Base-by-base conservation (phyloP, 192 early-diverging fungal genomes). In the Coemansia pectinata region DNA sequence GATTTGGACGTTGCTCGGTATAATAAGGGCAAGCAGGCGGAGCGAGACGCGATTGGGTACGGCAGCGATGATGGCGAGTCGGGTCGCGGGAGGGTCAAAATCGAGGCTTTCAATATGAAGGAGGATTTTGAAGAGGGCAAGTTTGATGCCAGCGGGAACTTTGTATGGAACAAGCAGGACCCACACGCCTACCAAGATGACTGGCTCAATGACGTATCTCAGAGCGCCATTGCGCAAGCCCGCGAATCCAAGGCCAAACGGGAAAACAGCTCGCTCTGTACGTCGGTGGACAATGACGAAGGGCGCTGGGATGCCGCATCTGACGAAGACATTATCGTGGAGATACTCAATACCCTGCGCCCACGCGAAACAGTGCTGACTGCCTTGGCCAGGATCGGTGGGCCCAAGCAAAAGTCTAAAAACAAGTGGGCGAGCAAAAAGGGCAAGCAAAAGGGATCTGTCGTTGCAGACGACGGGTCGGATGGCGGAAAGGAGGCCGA, bases 61-160 rank as follows among this genome's bases (percentile, higher is more conserved):
- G 38, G 10, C 4, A 41, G 19, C n/a, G 57, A 27, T 2, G 59
- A 62, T 21, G 42, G 21, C 39, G 48, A 73, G 31, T 39, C 62
- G 11, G 62, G 45, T 14, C 53, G 59, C 4, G 69, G 40, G 39
- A 67, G 23, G 21, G 50, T 61, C 0, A 71, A 59, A 38, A 74
- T 93, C 14, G 87, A 89, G 65, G 90, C 90, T 1, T 93, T 93
- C 63, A 88, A 91, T 62, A 93, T 95, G 90, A 84, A 85, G n/a
- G 76, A 86, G 9, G 92, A 93, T 17, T 52, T 94, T 63, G 88
- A 90, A 45, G 90, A 91, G 62, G 87, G 88, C 7, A 82, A 83
- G 33, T 89, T 91, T 65, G 89, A 92, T 55, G 79, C 83, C 11
- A 57, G 85, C 1, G 90, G 93, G 0, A 89, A 91, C 45, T 97